A percentile compares a stretch with the other conserved stretches of the same genome.
These are phyloP conservation scores for Paulownia fortunei DNA, from an alignment of 257 asterid genomes.

Conservation along the genomic window DNA sequence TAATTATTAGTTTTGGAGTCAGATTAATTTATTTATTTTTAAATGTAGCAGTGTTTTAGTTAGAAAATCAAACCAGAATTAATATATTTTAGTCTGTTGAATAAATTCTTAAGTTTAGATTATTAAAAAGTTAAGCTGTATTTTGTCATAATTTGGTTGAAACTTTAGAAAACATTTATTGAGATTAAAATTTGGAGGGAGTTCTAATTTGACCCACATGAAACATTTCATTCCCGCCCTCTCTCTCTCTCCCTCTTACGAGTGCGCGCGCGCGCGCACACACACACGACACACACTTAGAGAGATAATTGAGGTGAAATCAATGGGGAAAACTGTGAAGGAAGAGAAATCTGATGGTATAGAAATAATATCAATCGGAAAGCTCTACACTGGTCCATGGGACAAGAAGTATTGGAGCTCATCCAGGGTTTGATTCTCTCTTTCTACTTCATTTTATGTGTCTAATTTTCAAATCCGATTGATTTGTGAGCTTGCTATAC, in stretches of 20 bases:
- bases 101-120: too few species aligned
- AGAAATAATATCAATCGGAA: conserved; percentile 80
- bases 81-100: too few species aligned
- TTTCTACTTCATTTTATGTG: conserved; percentile 13
- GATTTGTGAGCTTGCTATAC: neutral
- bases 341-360: conserved; percentile 66
- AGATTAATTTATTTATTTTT: neutral
- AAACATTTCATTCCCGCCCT: conserved; percentile 54
- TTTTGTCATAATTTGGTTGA: neutral
- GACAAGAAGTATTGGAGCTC: conserved; percentile 99
- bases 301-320: conserved; percentile 7
- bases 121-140: too few species aligned
- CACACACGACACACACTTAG: neutral
- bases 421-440: conserved; percentile 72
- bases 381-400: conserved; percentile 77
- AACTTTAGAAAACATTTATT: neutral
- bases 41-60: too few species aligned
- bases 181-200: conserved; percentile 31
- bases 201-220: neutral
- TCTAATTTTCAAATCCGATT: neutral
- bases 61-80: too few species aligned
- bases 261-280: neutral
- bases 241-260: conserved; percentile 16
- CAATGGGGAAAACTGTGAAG: conserved; percentile 53
- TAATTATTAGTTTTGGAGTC: neutral